Evolutionary conservation across 192 early-diverging fungal genomes (phyloP), one percentile per base, ranked within the genome.

Genomic region (Jimgerdemannia flammicorona): DNA sequence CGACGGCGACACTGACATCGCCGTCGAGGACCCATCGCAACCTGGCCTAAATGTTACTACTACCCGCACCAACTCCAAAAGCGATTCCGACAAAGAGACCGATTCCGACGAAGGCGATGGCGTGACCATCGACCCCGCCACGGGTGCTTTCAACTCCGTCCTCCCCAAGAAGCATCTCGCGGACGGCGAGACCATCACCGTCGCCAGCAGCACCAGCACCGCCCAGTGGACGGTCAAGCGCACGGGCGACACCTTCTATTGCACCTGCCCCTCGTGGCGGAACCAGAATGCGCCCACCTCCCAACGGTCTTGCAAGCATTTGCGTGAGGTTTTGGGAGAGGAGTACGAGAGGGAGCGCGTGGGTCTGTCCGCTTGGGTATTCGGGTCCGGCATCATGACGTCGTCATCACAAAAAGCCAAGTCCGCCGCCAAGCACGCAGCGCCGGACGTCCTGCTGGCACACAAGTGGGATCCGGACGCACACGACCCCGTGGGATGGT

Each of bases 401-500:
- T 20, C 40, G 20, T 4, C 4, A 9, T 4, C 67, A 4, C 17
- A 4, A 4, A 68, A 20, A n/a, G 67, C 40, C 67, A 68, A 20
- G 19, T 4, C 20, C 4, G 20, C 19, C 8, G 40, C 7, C 67
- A 17, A 8, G 17, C 40, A 20, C 40, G 8, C 4, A 8, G 67
- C 20, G n/a, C 80, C 78, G 66, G 74, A 79, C 4, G 75, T 85
- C 7, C 77, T 85, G 65, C 75, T 85, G 29, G 84, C 84, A 6
- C 74, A 81, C 69, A 81, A 82, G 84, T 75, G 75, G 40, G 71
- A n/a, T n/a, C n/a, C 77, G 2, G 79, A 85, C 69, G 81, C 64
- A 14, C 70, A 73, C 11, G 90, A 93, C 70, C 90, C 90, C 14
- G 85, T 87, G 11, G 91, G 91, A 14, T 93, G 88, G 83, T 92